These are phyloP conservation scores for Macadamia tetraphylla DNA, from an alignment of 164 flowering plant genomes.

Conservation along the genomic window DNA sequence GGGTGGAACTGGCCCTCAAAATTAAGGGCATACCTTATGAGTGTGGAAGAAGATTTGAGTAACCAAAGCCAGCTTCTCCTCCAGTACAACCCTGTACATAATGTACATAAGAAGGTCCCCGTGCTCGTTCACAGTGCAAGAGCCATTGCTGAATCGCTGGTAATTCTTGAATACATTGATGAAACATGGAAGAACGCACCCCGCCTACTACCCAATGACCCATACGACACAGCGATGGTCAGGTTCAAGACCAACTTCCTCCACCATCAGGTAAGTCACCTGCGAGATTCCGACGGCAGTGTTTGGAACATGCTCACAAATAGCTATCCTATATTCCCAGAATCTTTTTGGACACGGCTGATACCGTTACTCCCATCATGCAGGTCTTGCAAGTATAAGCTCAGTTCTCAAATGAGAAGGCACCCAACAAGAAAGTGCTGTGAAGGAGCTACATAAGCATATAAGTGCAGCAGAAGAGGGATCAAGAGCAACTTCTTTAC, in stretches of 20 bases:
- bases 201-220: slow-evolving; percentile 16
- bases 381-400: slow-evolving; percentile 15
- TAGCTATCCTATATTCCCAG: too few species aligned
- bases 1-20: slow-evolving; percentile 29
- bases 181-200: slow-evolving; percentile 26
- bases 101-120: too few species aligned
- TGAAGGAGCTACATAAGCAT: slow-evolving; percentile 14
- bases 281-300: neutral
- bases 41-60: slow-evolving; percentile 26
- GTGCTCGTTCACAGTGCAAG: too few species aligned
- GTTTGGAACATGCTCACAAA: too few species aligned
- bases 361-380: neutral
- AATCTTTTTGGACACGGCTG: too few species aligned
- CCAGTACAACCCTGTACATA: too few species aligned
- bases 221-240: slow-evolving; percentile 11
- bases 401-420: slow-evolving; percentile 12
- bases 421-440: slow-evolving; percentile 22
- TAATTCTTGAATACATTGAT: slow-evolving; percentile 29
- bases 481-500: slow-evolving; percentile 11
- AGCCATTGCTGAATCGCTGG: slow-evolving; percentile 16
- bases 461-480: slow-evolving; percentile 22
- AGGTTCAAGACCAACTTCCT: slow-evolving; percentile 21
- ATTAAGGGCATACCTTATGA: slow-evolving; percentile 26
- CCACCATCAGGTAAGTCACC: slow-evolving; percentile 9
- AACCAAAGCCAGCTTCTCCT: slow-evolving; percentile 22